A percentile compares a stretch with the other conserved stretches of the same genome.
Conservation (phyloP, 2,329 filamentous ascomycete species). For the Colletotrichum filicis region DNA sequence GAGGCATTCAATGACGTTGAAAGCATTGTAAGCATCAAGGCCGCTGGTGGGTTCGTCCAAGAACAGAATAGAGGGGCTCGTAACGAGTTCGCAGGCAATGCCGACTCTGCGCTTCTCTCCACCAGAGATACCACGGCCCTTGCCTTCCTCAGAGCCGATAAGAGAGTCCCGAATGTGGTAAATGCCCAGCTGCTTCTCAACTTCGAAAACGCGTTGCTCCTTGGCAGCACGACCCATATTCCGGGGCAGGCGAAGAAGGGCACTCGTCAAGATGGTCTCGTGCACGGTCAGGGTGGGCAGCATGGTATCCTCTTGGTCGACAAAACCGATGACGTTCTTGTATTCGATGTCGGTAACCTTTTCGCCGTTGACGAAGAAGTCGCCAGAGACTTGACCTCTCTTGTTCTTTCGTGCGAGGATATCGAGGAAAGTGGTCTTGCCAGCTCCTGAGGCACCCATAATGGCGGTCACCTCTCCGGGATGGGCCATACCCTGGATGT, state of each 20-base stretch:
- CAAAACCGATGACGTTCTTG: slow-evolving; percentile 92
- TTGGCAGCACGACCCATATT: slow-evolving; percentile 92
- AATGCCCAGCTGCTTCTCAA: slow-evolving; percentile 96
- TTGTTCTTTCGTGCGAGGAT: slow-evolving; percentile 98
- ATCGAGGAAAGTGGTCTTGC: slow-evolving; percentile 97
- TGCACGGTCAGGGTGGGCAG: slow-evolving; percentile 95
- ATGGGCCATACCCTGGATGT: slow-evolving; percentile 86
- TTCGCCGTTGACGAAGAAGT: slow-evolving; percentile 94
- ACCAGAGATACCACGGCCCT: slow-evolving; percentile 93
- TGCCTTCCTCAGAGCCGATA: slow-evolving; percentile 95
- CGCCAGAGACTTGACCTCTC: slow-evolving; percentile 79
- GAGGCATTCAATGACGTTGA: slow-evolving; percentile 96
- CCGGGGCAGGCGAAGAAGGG: slow-evolving; percentile 87
- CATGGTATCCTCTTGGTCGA: slow-evolving; percentile 98
- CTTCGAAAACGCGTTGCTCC: slow-evolving; percentile 89
- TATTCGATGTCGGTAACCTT: slow-evolving; percentile 87
- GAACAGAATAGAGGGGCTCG: slow-evolving; percentile 96
- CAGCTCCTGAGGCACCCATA: slow-evolving; percentile 97
- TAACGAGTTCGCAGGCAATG: slow-evolving; percentile 97
- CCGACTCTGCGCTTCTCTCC: slow-evolving; percentile 96
- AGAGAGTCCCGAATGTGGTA: slow-evolving; percentile 93
- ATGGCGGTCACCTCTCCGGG: slow-evolving; percentile 97
- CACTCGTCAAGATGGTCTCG: slow-evolving; percentile 96
- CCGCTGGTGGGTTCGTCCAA: slow-evolving; percentile 97
- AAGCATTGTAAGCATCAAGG: slow-evolving; percentile 95